Percentiles rank a stretch among this genome's conserved stretches.
phyloP scores from a whole-genome alignment of 1,139 yeast species.

The Pneumocystis sp. region DNA sequence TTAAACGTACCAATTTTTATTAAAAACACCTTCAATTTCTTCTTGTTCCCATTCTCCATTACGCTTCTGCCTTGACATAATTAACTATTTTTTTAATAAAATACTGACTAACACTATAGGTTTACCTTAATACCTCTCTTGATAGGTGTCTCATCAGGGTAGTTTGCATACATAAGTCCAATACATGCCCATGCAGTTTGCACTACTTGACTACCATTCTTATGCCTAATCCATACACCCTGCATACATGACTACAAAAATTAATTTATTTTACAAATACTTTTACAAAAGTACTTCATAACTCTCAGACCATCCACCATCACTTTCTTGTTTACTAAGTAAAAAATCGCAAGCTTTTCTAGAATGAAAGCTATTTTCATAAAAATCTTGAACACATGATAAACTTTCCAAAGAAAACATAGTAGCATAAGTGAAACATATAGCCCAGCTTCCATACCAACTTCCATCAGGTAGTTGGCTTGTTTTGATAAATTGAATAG shows the following conservation, averaged over 20 bases:
- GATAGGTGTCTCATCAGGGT: conserved; percentile 55
- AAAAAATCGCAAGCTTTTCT: conserved; percentile 73
- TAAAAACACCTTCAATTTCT: conserved; percentile 88
- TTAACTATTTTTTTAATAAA: conserved; percentile 21
- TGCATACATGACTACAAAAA: conserved; percentile 13
- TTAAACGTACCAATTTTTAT: conserved; percentile 43
- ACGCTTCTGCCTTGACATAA: conserved; percentile 51
- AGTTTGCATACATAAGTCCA: conserved; percentile 64
- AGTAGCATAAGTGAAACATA: conserved; percentile 87
- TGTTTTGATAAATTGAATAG: conserved; percentile 52
- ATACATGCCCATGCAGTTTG: conserved; percentile 91
- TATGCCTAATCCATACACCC: conserved; percentile 56
- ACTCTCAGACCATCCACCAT: conserved; percentile 95
- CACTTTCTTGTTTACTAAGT: conserved; percentile 55
- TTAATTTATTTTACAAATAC: not conserved
- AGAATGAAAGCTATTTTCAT: conserved; percentile 47
- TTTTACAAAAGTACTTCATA: conserved; percentile 20
- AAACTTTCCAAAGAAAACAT: conserved; percentile 97
- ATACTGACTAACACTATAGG: not conserved
- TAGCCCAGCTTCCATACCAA: conserved; percentile 99
- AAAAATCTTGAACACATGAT: conserved; percentile 49
- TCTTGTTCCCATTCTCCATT: conserved; percentile 83
- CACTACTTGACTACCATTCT: conserved; percentile 49
- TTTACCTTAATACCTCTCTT: conserved; percentile 38
- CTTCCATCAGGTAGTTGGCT: conserved; percentile 72